phyloP scores from a whole-genome alignment of 768 basidiomycete genomes.

The Agrocybe chaxingu region DNA sequence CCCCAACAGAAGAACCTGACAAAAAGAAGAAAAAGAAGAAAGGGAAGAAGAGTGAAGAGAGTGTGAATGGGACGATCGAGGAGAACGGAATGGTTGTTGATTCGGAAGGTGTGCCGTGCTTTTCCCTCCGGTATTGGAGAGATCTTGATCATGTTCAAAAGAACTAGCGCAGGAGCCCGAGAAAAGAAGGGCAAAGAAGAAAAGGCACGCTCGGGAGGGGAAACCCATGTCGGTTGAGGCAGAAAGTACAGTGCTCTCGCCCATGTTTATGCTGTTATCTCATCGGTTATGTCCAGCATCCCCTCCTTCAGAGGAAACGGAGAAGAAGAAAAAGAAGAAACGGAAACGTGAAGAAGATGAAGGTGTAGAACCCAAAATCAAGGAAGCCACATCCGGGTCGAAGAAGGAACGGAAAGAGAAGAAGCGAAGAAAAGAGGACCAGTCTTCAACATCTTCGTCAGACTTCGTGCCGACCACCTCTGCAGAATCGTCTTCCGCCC shows the following conservation, averaged over 20 bases:
- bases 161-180: background rate
- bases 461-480: constrained; percentile 13
- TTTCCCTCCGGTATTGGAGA: background rate
- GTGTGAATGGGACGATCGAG: constrained; percentile 13
- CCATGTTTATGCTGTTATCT: background rate
- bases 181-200: constrained; percentile 16
- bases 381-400: constrained; percentile 11
- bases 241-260: constrained; percentile 15
- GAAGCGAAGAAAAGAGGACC: constrained; percentile 34
- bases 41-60: constrained; percentile 22
- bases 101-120: constrained; percentile 16
- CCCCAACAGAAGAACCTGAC: background rate
- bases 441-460: constrained; percentile 15
- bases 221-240: constrained; percentile 19
- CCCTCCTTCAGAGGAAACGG: constrained; percentile 9
- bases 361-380: constrained; percentile 11
- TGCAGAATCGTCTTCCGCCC: constrained; percentile 15
- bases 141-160: background rate
- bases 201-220: constrained; percentile 14
- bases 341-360: constrained; percentile 38
- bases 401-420: constrained; percentile 40
- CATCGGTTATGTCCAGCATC: background rate
- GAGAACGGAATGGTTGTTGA: constrained; percentile 15
- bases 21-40: constrained; percentile 16
- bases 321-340: constrained; percentile 34